Evolutionary conservation across 2,329 filamentous ascomycete species (phyloP), one percentile per base, ranked within the genome.

Genomic region (Cadophora gregata): DNA sequence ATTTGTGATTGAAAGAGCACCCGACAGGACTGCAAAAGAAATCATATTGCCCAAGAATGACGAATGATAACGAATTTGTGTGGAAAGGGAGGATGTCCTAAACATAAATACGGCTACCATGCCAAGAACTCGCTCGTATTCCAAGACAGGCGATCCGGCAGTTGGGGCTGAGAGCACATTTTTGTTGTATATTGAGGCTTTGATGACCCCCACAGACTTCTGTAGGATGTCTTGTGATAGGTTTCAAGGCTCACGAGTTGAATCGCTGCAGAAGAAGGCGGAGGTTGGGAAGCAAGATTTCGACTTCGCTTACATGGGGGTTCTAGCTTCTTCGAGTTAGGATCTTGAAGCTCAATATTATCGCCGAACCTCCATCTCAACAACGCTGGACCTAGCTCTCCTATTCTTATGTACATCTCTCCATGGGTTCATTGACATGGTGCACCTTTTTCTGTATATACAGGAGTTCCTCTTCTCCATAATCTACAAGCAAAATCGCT

Each of bases 181-280:
- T 8, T 24, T 14, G 5, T 27, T 53, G 50, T 14, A 53, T 53
- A 3, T 53, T n/a, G 50, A 31, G 50, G 50, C 50, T 53, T 53
- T n/a, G 16, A 31, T 29, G 50, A 31, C 50, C 50, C 50, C 50
- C 50, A 53, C 27, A 53, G 27, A 53, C 27, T 31, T 31, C 50
- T 53, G 50, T 16, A 53, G 50, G 50, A 19, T 31, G 50, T 53
- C 50, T 16, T 25, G 25, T 53, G 50, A 53, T 31, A 27, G 19
- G 14, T 53, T 5, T 14, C 16, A 31, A 53, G 50, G 50, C 50
- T 53, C 25, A 53, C 50, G 50, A 53, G 50, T 53, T 53, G 50
- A 53, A 29, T 4, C 6, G 16, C 14, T 29, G 50, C 4, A 19
- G 14, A 29, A 42, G 38, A 53, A n/a, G 27, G 42, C 14, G 42